A percentile compares a stretch with the other conserved stretches of the same genome.
Evolutionary conservation across 306 rosid species (phyloP).

Genomic region (Prunus mume): DNA sequence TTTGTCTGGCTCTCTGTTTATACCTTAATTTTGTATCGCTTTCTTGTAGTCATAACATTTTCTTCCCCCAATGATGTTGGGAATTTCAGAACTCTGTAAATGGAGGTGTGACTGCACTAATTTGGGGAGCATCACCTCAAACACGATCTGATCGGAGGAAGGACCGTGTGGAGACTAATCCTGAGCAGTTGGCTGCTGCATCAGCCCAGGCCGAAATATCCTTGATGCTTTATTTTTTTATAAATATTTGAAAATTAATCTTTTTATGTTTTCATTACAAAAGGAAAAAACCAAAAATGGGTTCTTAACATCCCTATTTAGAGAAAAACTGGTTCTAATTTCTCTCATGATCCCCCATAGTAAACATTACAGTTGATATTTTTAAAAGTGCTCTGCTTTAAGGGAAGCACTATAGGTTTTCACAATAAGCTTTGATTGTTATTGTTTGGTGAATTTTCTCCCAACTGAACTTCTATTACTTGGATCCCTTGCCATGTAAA

Average conservation of each 20-base stretch:
- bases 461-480: background rate
- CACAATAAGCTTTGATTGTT: background rate
- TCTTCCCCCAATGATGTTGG: conserved; percentile 13
- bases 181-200: conserved; percentile 97
- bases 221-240: conserved; percentile 26
- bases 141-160: conserved; percentile 89
- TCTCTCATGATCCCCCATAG: background rate
- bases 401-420: background rate
- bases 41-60: background rate
- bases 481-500: background rate
- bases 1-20: background rate
- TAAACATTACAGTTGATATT: background rate
- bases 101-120: conserved; percentile 78
- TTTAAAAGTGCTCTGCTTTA: background rate
- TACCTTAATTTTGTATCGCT: background rate
- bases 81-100: conserved; percentile 58
- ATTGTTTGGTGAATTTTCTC: background rate
- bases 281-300: background rate
- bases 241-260: background rate
- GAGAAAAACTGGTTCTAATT: background rate
- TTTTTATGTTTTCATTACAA: background rate
- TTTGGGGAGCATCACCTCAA: conserved; percentile 99
- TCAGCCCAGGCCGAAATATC: conserved; percentile 95
- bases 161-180: conserved; percentile 96
- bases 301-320: background rate